phyloP scores from a whole-genome alignment of 768 basidiomycete species.

The Tremella fuciformis region DNA sequence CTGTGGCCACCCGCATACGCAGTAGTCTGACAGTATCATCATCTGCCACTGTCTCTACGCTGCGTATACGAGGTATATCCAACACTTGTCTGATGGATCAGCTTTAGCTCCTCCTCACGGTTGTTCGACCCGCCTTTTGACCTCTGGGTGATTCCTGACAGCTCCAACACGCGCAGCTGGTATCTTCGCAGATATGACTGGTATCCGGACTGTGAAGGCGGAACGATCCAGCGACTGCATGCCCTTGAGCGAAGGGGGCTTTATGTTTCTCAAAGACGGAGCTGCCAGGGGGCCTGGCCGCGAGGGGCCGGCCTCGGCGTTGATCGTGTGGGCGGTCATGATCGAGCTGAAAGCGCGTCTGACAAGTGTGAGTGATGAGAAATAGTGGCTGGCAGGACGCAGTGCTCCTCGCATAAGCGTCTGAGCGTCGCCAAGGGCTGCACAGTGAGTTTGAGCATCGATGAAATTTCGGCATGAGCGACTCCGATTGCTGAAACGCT shows the following conservation, averaged over 20 bases:
- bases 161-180: conserved; percentile 60
- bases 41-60: conserved; percentile 22
- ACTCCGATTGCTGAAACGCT: too few species aligned
- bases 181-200: conserved; percentile 67
- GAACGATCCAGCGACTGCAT: conserved; percentile 10
- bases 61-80: conserved; percentile 27
- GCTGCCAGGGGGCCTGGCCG: not conserved
- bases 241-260: not conserved
- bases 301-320: conserved; percentile 3
- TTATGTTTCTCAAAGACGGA: not conserved
- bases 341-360: not conserved
- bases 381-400: too few species aligned
- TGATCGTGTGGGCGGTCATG: not conserved
- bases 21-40: conserved; percentile 61
- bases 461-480: too few species aligned
- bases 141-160: conserved; percentile 50
- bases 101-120: not conserved
- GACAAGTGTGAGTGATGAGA: not conserved
- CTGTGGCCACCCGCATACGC: conserved; percentile 61
- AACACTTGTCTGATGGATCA: conserved; percentile 22
- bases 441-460: too few species aligned
- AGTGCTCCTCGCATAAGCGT: too few species aligned
- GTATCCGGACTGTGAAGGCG: conserved; percentile 64
- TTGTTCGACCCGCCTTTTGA: conserved; percentile 34
- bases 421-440: too few species aligned